Percentiles rank a stretch among this genome's conserved stretches.
phyloP scores from a whole-genome alignment of 805 yeast species.

The Scheffersomyces lignosus region DNA sequence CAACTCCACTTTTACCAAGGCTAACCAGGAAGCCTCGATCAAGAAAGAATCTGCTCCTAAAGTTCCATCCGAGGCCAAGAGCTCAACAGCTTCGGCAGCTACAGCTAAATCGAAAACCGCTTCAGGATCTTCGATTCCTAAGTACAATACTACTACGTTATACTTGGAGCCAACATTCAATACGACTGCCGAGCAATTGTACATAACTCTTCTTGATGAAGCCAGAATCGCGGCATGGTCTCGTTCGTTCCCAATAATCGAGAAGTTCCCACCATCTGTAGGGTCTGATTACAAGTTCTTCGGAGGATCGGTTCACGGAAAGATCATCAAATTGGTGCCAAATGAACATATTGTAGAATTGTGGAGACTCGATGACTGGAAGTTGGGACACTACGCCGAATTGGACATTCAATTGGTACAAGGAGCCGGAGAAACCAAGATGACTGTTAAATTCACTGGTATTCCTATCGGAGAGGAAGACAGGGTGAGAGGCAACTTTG shows the following conservation, averaged over 20 bases:
- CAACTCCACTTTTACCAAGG: slow-evolving; percentile 42
- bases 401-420: slow-evolving; percentile 67
- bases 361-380: slow-evolving; percentile 94
- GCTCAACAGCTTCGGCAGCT: slow-evolving; percentile 9
- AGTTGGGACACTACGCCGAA: slow-evolving; percentile 73
- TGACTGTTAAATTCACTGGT: slow-evolving; percentile 79
- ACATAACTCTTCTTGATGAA: slow-evolving; percentile 72
- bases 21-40: slow-evolving; percentile 56
- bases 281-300: slow-evolving; percentile 71
- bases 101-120: slow-evolving; percentile 10
- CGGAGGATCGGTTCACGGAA: slow-evolving; percentile 84
- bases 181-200: slow-evolving; percentile 85
- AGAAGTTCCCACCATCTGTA: slow-evolving; percentile 46
- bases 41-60: slow-evolving; percentile 26
- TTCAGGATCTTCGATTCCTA: slow-evolving; percentile 41
- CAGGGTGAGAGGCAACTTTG: slow-evolving; percentile 77
- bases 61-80: slow-evolving; percentile 8
- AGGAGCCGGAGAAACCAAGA: slow-evolving; percentile 80
- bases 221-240: slow-evolving; percentile 89
- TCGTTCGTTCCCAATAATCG: slow-evolving; percentile 64
- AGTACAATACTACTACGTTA: slow-evolving; percentile 78
- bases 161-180: slow-evolving; percentile 78
- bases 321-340: slow-evolving; percentile 57
- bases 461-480: slow-evolving; percentile 97
- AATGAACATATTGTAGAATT: slow-evolving; percentile 63